Evolutionary conservation across 805 yeast species (phyloP).

Genomic region (Starmerella etchellsii): DNA sequence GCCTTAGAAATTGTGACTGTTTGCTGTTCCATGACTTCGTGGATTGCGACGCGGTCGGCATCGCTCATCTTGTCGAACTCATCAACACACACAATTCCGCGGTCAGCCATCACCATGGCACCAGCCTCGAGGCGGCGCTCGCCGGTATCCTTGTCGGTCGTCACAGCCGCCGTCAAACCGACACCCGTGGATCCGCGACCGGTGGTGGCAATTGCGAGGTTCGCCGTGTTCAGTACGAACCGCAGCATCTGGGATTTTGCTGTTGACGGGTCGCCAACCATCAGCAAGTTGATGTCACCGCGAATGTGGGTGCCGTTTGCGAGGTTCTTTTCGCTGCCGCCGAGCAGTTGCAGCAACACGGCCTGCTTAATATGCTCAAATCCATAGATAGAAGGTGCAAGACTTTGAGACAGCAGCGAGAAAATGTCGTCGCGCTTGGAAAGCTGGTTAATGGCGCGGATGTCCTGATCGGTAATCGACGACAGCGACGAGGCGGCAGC

Average conservation of each 20-base stretch:
- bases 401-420: conserved; percentile 65
- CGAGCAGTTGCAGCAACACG: conserved; percentile 74
- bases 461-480: conserved; percentile 69
- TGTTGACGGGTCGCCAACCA: conserved; percentile 99
- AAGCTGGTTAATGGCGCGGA: conserved; percentile 71
- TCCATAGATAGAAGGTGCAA: conserved; percentile 94
- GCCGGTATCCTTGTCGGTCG: conserved; percentile 92
- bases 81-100: conserved; percentile 96
- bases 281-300: conserved; percentile 89
- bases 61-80: conserved; percentile 98
- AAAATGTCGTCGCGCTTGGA: conserved; percentile 61
- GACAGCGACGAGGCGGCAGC: conserved; percentile 51
- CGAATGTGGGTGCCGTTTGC: conserved; percentile 93
- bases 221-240: conserved; percentile 87
- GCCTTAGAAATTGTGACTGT: conserved; percentile 97
- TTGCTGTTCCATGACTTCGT: conserved; percentile 99
- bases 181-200: conserved; percentile 99
- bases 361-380: conserved; percentile 86
- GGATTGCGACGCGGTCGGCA: conserved; percentile 92
- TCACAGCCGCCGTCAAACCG: conserved; percentile 97
- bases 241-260: conserved; percentile 94
- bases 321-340: conserved; percentile 88
- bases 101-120: conserved; percentile 96
- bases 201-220: conserved; percentile 92
- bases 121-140: conserved; percentile 96